A percentile compares a stretch with the other conserved stretches of the same genome.
Conservation (phyloP, 2,329 filamentous ascomycete genomes). For the Talaromyces sp. region DNA sequence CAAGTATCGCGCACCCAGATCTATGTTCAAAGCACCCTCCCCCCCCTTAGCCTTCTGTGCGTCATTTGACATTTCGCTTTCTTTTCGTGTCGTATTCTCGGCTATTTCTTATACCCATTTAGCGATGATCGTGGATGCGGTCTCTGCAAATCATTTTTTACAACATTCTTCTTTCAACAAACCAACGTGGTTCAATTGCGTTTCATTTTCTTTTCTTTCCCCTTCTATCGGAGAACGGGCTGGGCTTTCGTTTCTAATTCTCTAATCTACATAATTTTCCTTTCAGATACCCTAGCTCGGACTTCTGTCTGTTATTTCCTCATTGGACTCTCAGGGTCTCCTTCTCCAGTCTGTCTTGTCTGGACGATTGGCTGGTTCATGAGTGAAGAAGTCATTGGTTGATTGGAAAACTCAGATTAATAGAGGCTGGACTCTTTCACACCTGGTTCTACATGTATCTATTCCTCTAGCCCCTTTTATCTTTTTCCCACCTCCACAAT, state of each 20-base stretch:
- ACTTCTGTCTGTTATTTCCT: background rate
- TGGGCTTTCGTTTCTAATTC: slow-evolving; percentile 14
- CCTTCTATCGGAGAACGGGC: slow-evolving; percentile 4
- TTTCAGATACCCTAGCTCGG: slow-evolving; percentile 6
- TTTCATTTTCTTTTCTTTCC: background rate
- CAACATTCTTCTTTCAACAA: background rate
- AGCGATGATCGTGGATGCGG: slow-evolving; percentile 12
- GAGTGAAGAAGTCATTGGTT: background rate
- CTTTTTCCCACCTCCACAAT: background rate
- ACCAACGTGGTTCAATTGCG: background rate
- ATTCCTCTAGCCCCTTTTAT: background rate
- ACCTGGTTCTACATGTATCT: slow-evolving; percentile 3
- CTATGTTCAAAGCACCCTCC: background rate
- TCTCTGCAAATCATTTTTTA: slow-evolving; percentile 9
- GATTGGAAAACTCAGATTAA: background rate
- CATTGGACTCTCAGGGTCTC: background rate
- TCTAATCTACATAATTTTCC: slow-evolving; percentile 14
- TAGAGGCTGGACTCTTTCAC: background rate
- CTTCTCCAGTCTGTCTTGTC: background rate
- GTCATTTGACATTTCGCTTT: background rate
- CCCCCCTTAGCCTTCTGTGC: background rate
- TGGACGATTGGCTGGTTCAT: background rate
- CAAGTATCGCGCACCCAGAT: background rate
- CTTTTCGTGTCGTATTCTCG: background rate
- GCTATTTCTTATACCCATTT: slow-evolving; percentile 16